A percentile compares a stretch with the other conserved stretches of the same genome.
phyloP scores from a whole-genome alignment of 2,329 filamentous ascomycete species.

The Parastagonospora avenae region DNA sequence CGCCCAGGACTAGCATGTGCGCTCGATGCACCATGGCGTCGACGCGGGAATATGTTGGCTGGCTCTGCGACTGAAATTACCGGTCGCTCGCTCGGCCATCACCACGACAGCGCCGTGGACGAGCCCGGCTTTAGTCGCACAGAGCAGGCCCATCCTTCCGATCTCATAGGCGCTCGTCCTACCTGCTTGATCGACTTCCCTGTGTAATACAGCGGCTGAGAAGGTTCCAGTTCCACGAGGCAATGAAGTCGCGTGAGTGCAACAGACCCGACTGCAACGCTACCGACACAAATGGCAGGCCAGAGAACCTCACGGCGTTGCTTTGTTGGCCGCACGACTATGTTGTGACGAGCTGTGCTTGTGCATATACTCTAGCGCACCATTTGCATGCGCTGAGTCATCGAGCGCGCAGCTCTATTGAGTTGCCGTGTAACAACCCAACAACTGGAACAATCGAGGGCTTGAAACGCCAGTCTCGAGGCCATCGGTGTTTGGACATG shows the following conservation, averaged over 20 bases:
- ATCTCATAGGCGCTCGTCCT: slow-evolving; percentile 9
- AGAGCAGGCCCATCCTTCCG: background rate
- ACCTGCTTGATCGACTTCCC: slow-evolving; percentile 11
- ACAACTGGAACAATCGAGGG: background rate
- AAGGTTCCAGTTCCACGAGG: slow-evolving; percentile 7
- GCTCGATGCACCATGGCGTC: background rate
- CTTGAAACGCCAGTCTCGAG: slow-evolving; percentile 1
- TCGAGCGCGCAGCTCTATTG: background rate
- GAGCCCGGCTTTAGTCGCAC: no score
- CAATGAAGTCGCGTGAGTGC: slow-evolving; percentile 4
- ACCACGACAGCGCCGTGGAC: no score
- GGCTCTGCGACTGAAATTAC: background rate
- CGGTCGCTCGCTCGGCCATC: no score
- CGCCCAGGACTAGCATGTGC: slow-evolving; percentile 1
- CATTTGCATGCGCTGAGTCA: background rate
- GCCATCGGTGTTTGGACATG: slow-evolving; percentile 12
- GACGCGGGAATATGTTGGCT: background rate
- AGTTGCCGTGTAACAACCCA: background rate
- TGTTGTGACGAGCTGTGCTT: slow-evolving; percentile 15
- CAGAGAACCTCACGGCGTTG: slow-evolving; percentile 9
- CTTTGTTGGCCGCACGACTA: slow-evolving; percentile 16
- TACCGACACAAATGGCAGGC: slow-evolving; percentile 5
- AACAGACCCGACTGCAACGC: slow-evolving; percentile 16
- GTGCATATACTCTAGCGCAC: slow-evolving; percentile 4
- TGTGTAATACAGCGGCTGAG: slow-evolving; percentile 19